These are phyloP conservation scores for Tephrocybe sp. DNA, from an alignment of 768 basidiomycete species.

Conservation along the genomic window DNA sequence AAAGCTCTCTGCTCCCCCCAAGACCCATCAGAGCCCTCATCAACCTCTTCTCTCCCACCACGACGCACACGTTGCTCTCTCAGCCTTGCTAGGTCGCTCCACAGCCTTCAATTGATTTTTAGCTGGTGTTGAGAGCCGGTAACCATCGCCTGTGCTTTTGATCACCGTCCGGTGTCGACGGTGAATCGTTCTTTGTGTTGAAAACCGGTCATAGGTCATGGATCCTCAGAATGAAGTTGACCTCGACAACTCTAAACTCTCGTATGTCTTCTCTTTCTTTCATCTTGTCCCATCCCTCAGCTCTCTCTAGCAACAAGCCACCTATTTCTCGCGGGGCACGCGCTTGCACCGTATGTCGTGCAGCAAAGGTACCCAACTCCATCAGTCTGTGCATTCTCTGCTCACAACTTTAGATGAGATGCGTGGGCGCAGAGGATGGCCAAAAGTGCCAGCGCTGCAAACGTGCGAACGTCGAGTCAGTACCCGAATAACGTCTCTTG, in stretches of 20 bases:
- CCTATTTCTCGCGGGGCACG: constrained; percentile 55
- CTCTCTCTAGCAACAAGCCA: constrained; percentile 33
- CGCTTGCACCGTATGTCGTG: constrained; percentile 84
- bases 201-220: constrained; percentile 43
- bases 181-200: constrained; percentile 28
- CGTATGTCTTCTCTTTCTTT: constrained; percentile 24
- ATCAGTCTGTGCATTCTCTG: constrained; percentile 12
- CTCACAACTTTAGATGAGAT: constrained; percentile 70
- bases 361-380: constrained; percentile 61
- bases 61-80: constrained; percentile 8
- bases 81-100: background rate
- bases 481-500: constrained; percentile 14
- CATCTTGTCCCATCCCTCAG: constrained; percentile 5
- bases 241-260: constrained; percentile 31
- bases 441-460: constrained; percentile 83
- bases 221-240: constrained; percentile 37
- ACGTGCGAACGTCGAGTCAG: constrained; percentile 76
- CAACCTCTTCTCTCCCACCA: constrained; percentile 17
- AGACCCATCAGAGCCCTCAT: constrained; percentile 14
- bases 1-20: constrained; percentile 16
- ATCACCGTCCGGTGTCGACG: constrained; percentile 37
- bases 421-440: constrained; percentile 86
- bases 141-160: constrained; percentile 26
- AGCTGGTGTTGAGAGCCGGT: constrained; percentile 3
- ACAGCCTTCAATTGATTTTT: background rate